Percentiles rank a stretch among this genome's conserved stretches.
These are phyloP conservation scores for Trichoderma breve DNA, from an alignment of 2,329 filamentous ascomycete genomes.

Conservation along the genomic window DNA sequence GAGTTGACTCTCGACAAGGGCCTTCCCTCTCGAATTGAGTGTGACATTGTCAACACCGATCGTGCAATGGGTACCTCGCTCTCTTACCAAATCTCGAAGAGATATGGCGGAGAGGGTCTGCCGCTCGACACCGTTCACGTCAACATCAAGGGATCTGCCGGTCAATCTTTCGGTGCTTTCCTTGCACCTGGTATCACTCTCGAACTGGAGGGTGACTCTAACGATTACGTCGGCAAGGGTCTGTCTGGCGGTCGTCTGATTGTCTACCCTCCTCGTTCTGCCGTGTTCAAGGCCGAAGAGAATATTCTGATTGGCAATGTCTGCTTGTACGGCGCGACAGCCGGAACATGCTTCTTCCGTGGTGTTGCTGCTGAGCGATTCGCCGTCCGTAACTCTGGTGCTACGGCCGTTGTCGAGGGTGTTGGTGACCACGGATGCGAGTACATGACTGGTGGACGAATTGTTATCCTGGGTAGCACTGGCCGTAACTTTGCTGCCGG, in stretches of 20 bases:
- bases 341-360: slow-evolving; percentile 92
- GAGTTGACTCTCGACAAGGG: slow-evolving; percentile 94
- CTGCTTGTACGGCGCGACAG: slow-evolving; percentile 91
- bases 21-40: slow-evolving; percentile 87
- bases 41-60: slow-evolving; percentile 94
- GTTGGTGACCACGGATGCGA: slow-evolving; percentile 95
- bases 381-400: slow-evolving; percentile 93
- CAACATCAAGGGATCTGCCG: slow-evolving; percentile 94
- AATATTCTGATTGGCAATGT: slow-evolving; percentile 93
- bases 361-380: slow-evolving; percentile 96
- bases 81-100: slow-evolving; percentile 92
- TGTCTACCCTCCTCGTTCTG: slow-evolving; percentile 85
- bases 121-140: slow-evolving; percentile 92
- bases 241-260: slow-evolving; percentile 90
- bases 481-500: slow-evolving; percentile 96
- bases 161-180: slow-evolving; percentile 94
- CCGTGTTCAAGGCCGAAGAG: slow-evolving; percentile 94
- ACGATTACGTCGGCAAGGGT: slow-evolving; percentile 96
- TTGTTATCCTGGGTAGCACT: slow-evolving; percentile 82
- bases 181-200: slow-evolving; percentile 90
- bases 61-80: slow-evolving; percentile 89
- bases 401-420: slow-evolving; percentile 93
- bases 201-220: slow-evolving; percentile 91
- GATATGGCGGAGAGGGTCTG: slow-evolving; percentile 83
- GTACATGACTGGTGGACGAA: slow-evolving; percentile 97